Evolutionary conservation across 2,329 filamentous ascomycete species (phyloP).

Genomic region (Apiospora rasikravindrae): DNA sequence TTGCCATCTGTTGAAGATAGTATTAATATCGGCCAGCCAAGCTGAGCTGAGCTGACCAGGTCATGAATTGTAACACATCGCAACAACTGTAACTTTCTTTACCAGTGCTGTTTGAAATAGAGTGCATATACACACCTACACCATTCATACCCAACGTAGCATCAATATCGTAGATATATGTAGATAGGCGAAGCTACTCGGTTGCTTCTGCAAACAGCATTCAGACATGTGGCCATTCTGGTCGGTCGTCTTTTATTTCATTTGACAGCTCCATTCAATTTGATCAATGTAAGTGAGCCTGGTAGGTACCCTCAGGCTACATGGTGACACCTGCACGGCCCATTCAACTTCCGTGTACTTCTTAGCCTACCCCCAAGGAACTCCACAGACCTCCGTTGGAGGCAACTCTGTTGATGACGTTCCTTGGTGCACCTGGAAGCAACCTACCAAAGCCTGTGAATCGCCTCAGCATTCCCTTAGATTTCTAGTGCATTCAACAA

Average conservation of each 20-base stretch:
- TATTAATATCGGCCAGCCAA: background rate
- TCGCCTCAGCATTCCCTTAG: background rate
- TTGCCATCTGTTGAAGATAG: background rate
- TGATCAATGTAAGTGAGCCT: background rate
- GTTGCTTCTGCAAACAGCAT: background rate
- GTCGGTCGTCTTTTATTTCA: background rate
- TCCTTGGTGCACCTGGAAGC: constrained; percentile 5
- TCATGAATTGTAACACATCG: background rate
- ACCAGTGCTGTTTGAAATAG: background rate
- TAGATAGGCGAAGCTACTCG: background rate
- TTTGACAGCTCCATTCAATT: constrained; percentile 3
- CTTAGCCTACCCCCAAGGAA: background rate
- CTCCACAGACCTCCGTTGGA: constrained; percentile 6
- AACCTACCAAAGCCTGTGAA: constrained; percentile 13
- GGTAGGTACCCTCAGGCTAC: background rate
- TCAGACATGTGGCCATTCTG: background rate
- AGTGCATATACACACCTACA: background rate
- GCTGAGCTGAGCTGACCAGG: background rate
- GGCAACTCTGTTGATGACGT: constrained; percentile 15
- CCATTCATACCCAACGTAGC: background rate
- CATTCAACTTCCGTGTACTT: constrained; percentile 12
- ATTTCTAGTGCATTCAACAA: background rate
- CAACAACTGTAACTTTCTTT: background rate
- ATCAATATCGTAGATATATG: background rate
- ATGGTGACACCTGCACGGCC: constrained; percentile 8